Percentiles rank a stretch among this genome's conserved stretches.
These are phyloP conservation scores for Dactylellina sp. DNA, from an alignment of 2,329 filamentous ascomycete species.

Conservation along the genomic window DNA sequence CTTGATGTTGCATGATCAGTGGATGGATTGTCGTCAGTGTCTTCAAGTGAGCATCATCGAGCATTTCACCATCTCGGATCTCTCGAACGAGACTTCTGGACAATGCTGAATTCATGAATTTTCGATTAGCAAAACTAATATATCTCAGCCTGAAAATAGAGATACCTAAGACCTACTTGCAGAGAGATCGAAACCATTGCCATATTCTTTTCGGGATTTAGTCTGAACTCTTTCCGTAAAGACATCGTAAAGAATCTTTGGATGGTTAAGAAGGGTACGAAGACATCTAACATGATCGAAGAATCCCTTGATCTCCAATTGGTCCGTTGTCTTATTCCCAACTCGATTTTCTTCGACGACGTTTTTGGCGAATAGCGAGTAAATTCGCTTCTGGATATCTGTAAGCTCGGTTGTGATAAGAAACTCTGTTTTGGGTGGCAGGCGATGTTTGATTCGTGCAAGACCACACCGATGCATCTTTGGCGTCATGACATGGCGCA, in stretches of 20 bases:
- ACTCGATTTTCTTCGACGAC: conserved; percentile 21
- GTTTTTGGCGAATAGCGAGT: conserved; percentile 63
- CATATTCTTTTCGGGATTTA: conserved; percentile 18
- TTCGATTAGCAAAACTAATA: conserved; percentile 1
- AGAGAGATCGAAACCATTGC: conserved; percentile 7
- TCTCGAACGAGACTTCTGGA: conserved; percentile 6
- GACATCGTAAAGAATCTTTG: conserved; percentile 23
- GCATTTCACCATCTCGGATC: conserved; percentile 22
- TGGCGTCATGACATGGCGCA: conserved; percentile 69
- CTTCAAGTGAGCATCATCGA: conserved; percentile 23
- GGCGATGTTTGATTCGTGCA: conserved; percentile 72
- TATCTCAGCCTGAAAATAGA: not conserved
- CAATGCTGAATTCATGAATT: not conserved
- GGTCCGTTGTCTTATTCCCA: not conserved
- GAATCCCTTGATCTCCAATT: conserved; percentile 31
- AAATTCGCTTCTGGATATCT: conserved; percentile 72
- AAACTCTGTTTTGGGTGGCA: conserved; percentile 84
- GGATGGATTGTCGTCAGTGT: conserved; percentile 10
- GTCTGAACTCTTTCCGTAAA: conserved; percentile 18
- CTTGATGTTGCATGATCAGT: not conserved
- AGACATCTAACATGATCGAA: conserved; percentile 43
- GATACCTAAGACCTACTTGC: conserved; percentile 23
- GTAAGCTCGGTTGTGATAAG: conserved; percentile 80
- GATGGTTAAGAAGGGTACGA: conserved; percentile 30
- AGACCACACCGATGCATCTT: conserved; percentile 83